Base-by-base conservation (phyloP, 75 land plant genomes). In the Pinus tabuliformis region DNA sequence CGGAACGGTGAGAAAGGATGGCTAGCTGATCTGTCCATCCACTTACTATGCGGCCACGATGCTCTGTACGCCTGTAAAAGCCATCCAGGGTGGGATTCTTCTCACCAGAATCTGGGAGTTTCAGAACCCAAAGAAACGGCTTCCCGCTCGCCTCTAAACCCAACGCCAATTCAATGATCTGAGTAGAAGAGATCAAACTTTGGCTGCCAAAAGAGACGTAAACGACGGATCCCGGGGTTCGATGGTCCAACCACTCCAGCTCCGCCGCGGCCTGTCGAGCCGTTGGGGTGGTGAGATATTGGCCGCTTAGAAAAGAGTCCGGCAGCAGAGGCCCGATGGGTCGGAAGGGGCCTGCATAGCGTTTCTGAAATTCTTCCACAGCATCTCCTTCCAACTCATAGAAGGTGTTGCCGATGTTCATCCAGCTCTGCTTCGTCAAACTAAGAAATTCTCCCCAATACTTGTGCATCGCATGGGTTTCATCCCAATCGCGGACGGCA, bases 121-220 rank as follows among this genome's bases (percentile, higher is more conserved):
- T 21, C 8, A 60, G 62, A 11, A 60, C 71, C 85, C 81, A 83
- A 57, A 83, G 30, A 56, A 83, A 79, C 20, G 81, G 78, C 56
- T 61, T 73, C 2, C 61, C 30, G 81, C 81, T 74, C 39, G 28
- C 20, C 63, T 83, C 73, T 9, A 83, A 60, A 11, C 81, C 84
- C 28, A 22, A n/a, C 1, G 61, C 77, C 39, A 83, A 24, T 57
- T 83, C 81, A 3, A 18, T 24, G 26, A 75, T 45, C 63, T 83
- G 76, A 42, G 60, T 24, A 36, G 26, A 22, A 73, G 81, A 75
- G 1, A 73, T 54, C 21, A 42, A 54, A 15, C 74, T 56, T 7
- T 75, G 28, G 73, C 81, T 83, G 21, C 81, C 81, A 26, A 79
- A 79, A 20, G 81, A 57, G 21, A 83, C 33, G 54, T 75, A 79